These are phyloP conservation scores for Dacryopinax primogenitus DNA, from an alignment of 768 basidiomycete species.

Conservation along the genomic window DNA sequence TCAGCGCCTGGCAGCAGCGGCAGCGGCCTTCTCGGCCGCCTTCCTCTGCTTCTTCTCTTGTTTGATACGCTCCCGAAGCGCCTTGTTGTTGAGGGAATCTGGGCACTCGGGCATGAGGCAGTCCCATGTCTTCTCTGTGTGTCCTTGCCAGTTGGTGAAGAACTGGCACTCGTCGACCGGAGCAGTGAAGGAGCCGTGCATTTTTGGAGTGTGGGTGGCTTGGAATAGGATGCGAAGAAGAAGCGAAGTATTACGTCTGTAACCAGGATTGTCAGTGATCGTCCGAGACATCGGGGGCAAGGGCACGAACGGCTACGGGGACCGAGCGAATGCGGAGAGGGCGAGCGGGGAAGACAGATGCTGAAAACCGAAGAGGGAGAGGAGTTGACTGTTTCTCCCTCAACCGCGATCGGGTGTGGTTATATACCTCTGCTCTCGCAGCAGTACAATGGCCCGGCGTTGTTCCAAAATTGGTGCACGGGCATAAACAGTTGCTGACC, in stretches of 20 bases:
- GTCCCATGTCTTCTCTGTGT: constrained; percentile 5
- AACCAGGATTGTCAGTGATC: neutral
- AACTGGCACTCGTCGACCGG: constrained; percentile 3
- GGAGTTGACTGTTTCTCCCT: neutral
- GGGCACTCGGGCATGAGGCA: constrained; percentile 7
- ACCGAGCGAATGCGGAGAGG: neutral
- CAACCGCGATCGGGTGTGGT: neutral
- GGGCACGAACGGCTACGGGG: neutral
- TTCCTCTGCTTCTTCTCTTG: neutral
- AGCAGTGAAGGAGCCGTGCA: neutral
- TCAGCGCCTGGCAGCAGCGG: neutral
- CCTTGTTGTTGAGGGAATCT: neutral
- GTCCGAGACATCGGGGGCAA: neutral
- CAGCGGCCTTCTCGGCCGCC: constrained; percentile 1
- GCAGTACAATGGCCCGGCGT: neutral
- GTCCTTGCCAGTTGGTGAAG: neutral
- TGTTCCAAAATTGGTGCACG: neutral
- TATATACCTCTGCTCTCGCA: neutral
- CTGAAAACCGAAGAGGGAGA: no score
- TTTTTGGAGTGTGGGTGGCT: neutral
- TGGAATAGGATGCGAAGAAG: neutral
- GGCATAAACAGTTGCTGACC: no score
- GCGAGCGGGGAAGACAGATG: no score
- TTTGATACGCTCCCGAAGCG: neutral
- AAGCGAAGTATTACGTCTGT: neutral